A percentile compares a stretch with the other conserved stretches of the same genome.
phyloP scores from a whole-genome alignment of 768 basidiomycete genomes.

The Nevesoporus exiguus region DNA sequence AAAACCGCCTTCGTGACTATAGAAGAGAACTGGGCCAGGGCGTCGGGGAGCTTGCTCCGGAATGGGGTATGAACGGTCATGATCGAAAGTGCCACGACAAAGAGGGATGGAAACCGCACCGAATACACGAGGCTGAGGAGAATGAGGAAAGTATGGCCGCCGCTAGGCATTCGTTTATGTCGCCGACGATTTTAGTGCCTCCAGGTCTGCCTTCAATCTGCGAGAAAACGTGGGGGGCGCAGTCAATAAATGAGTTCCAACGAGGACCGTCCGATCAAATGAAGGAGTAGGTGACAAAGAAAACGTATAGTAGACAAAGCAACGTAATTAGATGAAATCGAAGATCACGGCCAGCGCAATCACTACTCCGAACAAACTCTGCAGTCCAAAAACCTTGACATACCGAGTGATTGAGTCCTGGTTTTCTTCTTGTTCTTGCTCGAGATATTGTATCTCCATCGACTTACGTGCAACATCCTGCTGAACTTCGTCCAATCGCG shows the following conservation, averaged over 20 bases:
- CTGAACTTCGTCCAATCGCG: conserved; percentile 51
- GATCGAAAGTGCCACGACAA: conserved; percentile 20
- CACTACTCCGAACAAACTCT: conserved; percentile 51
- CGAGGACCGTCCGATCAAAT: conserved; percentile 9
- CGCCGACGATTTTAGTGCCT: conserved; percentile 38
- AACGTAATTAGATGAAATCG: conserved; percentile 43
- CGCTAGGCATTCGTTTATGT: conserved; percentile 23
- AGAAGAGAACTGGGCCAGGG: neutral
- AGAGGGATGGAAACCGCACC: conserved; percentile 27
- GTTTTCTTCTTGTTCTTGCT: conserved; percentile 74
- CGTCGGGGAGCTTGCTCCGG: neutral
- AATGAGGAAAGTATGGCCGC: conserved; percentile 3
- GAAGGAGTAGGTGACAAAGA: conserved; percentile 13
- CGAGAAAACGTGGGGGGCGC: conserved; percentile 24
- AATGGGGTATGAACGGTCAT: conserved; percentile 16
- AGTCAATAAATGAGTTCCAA: conserved; percentile 40
- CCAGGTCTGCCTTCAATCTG: conserved; percentile 71
- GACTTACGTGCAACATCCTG: conserved; percentile 63
- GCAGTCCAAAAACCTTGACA: conserved; percentile 57
- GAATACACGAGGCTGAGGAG: conserved; percentile 34
- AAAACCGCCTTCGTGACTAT: conserved; percentile 17
- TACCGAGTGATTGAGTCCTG: conserved; percentile 78
- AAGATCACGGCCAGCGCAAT: conserved; percentile 55
- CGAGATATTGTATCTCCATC: conserved; percentile 80
- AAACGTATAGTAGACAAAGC: conserved; percentile 21